phyloP scores from a whole-genome alignment of 202 grass and related monocot species.

The Hordeum pubiflorum region DNA sequence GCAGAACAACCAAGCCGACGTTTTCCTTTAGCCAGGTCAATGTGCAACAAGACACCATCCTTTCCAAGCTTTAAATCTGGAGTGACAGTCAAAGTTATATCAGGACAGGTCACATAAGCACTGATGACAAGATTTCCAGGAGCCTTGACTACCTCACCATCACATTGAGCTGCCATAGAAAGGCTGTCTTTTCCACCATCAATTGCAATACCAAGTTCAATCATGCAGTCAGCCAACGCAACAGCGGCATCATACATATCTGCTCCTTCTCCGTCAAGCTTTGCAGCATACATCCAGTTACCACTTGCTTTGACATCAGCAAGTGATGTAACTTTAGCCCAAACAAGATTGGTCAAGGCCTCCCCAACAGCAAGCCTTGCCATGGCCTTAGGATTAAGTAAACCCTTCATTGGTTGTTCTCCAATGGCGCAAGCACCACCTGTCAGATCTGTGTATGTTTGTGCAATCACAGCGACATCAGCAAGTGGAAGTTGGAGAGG shows the following conservation, averaged over 20 bases:
- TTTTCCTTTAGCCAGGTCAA: slow-evolving; percentile 50
- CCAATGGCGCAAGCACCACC: slow-evolving; percentile 86
- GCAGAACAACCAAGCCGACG: slow-evolving; percentile 43
- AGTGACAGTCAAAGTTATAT: slow-evolving; percentile 47
- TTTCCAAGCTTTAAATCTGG: slow-evolving; percentile 52
- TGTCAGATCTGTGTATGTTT: slow-evolving; percentile 71
- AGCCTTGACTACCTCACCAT: slow-evolving; percentile 78
- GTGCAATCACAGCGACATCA: slow-evolving; percentile 88
- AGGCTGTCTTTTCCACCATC: slow-evolving; percentile 95
- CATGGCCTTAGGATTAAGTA: slow-evolving; percentile 81
- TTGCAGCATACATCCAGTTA: slow-evolving; percentile 97
- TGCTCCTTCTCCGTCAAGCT: slow-evolving; percentile 87
- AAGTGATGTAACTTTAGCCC: slow-evolving; percentile 78
- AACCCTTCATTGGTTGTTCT: slow-evolving; percentile 82
- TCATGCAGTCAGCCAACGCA: slow-evolving; percentile 76
- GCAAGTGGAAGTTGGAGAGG: slow-evolving; percentile 82
- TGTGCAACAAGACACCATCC: slow-evolving; percentile 43
- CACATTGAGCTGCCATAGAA: slow-evolving; percentile 82
- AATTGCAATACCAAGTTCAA: slow-evolving; percentile 88
- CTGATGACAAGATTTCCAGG: slow-evolving; percentile 92
- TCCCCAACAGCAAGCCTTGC: slow-evolving; percentile 77
- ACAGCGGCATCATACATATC: slow-evolving; percentile 88
- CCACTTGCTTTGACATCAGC: slow-evolving; percentile 84
- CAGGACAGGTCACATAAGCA: slow-evolving; percentile 52
- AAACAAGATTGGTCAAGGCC: slow-evolving; percentile 90